Evolutionary conservation across 2,329 filamentous ascomycete genomes (phyloP), one percentile per base, ranked within the genome.

Genomic region (Aureobasidium lini): DNA sequence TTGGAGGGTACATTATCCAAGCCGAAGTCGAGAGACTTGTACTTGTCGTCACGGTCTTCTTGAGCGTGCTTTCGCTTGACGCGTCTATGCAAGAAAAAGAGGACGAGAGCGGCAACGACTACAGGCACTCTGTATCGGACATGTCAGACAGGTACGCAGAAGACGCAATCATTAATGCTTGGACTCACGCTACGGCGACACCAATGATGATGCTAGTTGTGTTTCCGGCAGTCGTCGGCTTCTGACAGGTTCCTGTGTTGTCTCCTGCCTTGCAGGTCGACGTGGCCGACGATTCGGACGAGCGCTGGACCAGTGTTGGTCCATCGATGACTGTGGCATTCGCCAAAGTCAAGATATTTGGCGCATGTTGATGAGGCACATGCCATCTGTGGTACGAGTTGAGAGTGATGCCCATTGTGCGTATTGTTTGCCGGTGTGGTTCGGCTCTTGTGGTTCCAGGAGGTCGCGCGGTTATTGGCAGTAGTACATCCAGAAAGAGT

Each of bases 11-110:
- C 49, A 6, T 77, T 72, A 60, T 87, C 90, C 69, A 96, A 75
- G 37, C 94, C 94, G 70, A 96, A 99, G 72, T 99, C 94, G 69
- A 97, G 81, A 0, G 90, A 94, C 69, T 88, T 92, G 73, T 95
- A 90, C 65, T 90, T 89, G 72, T 96, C 92, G 63, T 88, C 84
- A 16, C 82, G 80, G 75, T 99, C 94, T 75, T 99, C 94, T 61
- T 80, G 76, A 59, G 79, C 79, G 63, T 90, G 79, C 67, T 84
- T 90, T 70, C 82, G 84, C 40, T 89, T 75, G 67, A 90, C 88
- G 71, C 90, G 83, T 56, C 90, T 84, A 70, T 96, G 92, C 37
- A 99, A 81, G 69, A 85, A 87, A 64, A 92, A 69, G 40, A 96
- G 76, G 1, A 90, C 81, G 49, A 84, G 70, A 1, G 87, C 71